Conservation (phyloP, 2,329 filamentous ascomycete species). For the Fusarium mangiferae region DNA sequence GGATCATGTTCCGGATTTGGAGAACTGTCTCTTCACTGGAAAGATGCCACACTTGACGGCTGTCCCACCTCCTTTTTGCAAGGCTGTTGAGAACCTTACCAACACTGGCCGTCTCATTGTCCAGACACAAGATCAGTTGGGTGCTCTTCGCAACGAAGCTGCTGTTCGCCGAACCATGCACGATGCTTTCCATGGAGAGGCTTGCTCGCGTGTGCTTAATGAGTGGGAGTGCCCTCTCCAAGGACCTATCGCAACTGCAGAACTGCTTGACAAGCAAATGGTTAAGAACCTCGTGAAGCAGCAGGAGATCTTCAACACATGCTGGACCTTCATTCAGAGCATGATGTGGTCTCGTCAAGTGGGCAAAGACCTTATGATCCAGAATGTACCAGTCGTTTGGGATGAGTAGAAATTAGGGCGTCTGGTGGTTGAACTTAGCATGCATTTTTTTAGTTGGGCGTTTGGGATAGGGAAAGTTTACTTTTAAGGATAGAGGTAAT, state of each 20-base stretch:
- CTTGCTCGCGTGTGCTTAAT: constrained; percentile 30
- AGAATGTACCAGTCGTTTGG: background rate
- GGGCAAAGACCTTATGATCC: background rate
- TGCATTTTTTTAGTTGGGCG: background rate
- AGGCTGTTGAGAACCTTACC: constrained; percentile 5
- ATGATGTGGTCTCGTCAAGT: background rate
- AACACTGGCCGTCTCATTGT: constrained; percentile 10
- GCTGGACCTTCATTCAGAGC: background rate
- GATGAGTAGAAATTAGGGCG: background rate
- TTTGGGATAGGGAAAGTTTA: background rate
- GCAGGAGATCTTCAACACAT: constrained; percentile 9
- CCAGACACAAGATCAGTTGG: background rate
- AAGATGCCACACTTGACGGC: background rate
- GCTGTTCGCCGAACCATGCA: background rate
- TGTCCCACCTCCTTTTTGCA: background rate
- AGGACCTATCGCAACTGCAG: background rate
- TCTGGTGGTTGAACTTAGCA: background rate
- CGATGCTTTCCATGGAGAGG: constrained; percentile 4
- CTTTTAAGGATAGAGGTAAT: background rate
- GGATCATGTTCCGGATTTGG: background rate
- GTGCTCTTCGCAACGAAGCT: background rate
- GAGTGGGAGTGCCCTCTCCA: constrained; percentile 23
- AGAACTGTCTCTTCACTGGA: constrained; percentile 3
- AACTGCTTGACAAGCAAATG: background rate
- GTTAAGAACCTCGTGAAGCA: background rate